These are phyloP conservation scores for Lophium mytilinum DNA, from an alignment of 495 filamentous ascomycete genomes.

Conservation along the genomic window DNA sequence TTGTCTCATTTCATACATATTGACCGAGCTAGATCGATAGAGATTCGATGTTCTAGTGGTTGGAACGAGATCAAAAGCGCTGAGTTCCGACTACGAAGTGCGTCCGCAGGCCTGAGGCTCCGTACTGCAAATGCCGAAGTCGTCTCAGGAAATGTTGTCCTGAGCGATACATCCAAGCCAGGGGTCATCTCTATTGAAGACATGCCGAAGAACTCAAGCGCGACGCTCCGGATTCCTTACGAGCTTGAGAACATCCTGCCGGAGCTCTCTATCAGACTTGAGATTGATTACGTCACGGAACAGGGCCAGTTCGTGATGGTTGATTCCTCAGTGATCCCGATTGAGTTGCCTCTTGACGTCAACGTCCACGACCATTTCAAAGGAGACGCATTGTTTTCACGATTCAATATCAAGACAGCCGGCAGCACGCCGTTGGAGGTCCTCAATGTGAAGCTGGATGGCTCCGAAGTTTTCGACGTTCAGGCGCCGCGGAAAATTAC, in stretches of 20 bases:
- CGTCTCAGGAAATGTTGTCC: constrained; percentile 39
- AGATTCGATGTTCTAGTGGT: constrained; percentile 65
- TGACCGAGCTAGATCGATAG: constrained; percentile 64
- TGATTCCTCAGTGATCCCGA: constrained; percentile 53
- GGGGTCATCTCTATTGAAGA: constrained; percentile 59
- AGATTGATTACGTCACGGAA: constrained; percentile 69
- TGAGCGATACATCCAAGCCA: constrained; percentile 52
- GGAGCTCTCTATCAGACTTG: constrained; percentile 64
- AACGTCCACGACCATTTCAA: constrained; percentile 98
- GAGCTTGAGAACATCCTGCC: constrained; percentile 70
- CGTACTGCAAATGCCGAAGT: constrained; percentile 62
- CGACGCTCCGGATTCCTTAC: constrained; percentile 67
- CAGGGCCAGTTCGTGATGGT: constrained; percentile 64
- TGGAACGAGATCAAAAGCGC: constrained; percentile 64
- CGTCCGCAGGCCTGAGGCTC: constrained; percentile 79
- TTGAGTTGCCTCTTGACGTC: constrained; percentile 75
- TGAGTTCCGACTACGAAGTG: constrained; percentile 67
- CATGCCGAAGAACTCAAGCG: constrained; percentile 42
- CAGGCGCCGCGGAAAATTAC: constrained; percentile 44
- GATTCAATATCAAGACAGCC: constrained; percentile 79
- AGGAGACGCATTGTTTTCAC: constrained; percentile 68
- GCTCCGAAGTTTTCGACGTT: constrained; percentile 61
- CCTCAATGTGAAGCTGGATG: constrained; percentile 58
- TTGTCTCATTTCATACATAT: constrained; percentile 58
- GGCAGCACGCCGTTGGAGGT: constrained; percentile 66